phyloP scores from a whole-genome alignment of 768 basidiomycete species.

The Tricholomella constricta region DNA sequence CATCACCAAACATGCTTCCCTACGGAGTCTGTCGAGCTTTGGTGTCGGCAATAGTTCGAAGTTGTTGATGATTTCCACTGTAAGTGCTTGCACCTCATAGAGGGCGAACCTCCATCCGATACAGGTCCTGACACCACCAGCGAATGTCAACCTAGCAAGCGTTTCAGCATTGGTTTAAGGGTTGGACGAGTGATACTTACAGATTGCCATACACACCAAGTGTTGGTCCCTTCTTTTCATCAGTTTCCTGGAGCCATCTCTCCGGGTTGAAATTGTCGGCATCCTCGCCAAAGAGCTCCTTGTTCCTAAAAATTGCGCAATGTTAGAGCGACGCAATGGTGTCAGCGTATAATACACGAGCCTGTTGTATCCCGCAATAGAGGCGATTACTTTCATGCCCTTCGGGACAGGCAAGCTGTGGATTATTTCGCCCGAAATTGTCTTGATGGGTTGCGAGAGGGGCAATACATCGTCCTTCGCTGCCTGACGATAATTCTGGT shows the following conservation, averaged over 20 bases:
- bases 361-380: constrained; percentile 60
- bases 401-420: constrained; percentile 49
- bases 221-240: constrained; percentile 39
- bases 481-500: constrained; percentile 54
- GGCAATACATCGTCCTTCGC: constrained; percentile 59
- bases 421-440: constrained; percentile 44
- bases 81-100: constrained; percentile 57
- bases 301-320: constrained; percentile 33
- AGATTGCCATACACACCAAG: constrained; percentile 50
- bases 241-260: constrained; percentile 48
- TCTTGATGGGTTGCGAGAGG: constrained; percentile 53
- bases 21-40: constrained; percentile 39
- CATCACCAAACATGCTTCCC: constrained; percentile 51
- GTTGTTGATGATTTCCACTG: constrained; percentile 59
- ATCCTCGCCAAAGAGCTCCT: constrained; percentile 57
- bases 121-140: constrained; percentile 48
- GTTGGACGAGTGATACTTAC: constrained; percentile 30
- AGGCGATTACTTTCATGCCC: constrained; percentile 51
- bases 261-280: constrained; percentile 56
- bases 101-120: constrained; percentile 56
- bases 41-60: constrained; percentile 54
- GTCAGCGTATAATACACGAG: constrained; percentile 16
- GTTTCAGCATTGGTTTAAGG: not conserved
- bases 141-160: constrained; percentile 43
- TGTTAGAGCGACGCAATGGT: not conserved